phyloP scores from a whole-genome alignment of 805 yeast genomes.

The Metschnikowia colocasiae region DNA sequence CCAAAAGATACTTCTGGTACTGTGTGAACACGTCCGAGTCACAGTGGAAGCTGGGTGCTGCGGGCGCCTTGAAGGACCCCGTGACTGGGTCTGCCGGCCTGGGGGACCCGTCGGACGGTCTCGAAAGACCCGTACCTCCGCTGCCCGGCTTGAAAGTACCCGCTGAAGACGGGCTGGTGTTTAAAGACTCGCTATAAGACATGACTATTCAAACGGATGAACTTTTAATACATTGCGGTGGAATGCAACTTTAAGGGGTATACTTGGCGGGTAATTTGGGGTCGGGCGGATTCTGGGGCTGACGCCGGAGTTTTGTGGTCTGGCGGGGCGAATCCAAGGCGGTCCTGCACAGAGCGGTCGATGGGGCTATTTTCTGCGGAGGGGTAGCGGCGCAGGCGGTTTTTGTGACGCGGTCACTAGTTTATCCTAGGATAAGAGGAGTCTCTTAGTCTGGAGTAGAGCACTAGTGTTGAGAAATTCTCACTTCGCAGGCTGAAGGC shows the following conservation, averaged over 20 bases:
- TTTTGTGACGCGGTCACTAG: slow-evolving; percentile 1
- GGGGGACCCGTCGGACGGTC: neutral
- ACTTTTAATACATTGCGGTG: neutral
- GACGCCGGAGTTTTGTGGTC: neutral
- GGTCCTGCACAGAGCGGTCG: slow-evolving; percentile 1
- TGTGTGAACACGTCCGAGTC: slow-evolving; percentile 48
- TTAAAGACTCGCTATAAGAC: neutral
- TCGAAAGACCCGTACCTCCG: neutral
- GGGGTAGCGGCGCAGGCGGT: neutral
- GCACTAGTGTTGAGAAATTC: neutral
- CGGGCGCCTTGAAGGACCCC: slow-evolving; percentile 5
- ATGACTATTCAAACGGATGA: neutral
- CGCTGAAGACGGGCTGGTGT: neutral
- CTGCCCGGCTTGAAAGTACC: slow-evolving; percentile 3
- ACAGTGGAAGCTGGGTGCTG: slow-evolving; percentile 27
- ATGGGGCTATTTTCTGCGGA: neutral
- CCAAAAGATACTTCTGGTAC: slow-evolving; percentile 52
- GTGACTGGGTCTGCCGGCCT: too few relatives aligned
- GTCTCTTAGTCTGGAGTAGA: neutral
- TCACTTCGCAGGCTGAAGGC: neutral
- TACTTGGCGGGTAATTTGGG: neutral
- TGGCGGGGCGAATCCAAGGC: neutral
- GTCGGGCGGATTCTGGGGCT: neutral
- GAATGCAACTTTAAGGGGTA: neutral
- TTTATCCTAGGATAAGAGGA: slow-evolving; percentile 1